phyloP scores from a whole-genome alignment of 169 alveolate species.

The Nephromyces sp. region DNA sequence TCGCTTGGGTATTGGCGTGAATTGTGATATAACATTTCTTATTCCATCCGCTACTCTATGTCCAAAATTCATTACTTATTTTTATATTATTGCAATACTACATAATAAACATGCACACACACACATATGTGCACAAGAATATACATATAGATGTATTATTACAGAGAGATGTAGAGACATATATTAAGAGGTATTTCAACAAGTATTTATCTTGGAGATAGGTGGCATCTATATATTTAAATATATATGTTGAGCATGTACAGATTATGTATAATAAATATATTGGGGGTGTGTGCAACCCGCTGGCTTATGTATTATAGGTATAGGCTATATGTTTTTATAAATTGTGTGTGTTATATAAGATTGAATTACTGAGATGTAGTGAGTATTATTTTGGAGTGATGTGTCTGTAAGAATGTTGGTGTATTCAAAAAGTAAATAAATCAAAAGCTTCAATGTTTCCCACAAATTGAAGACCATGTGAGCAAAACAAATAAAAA shows the following conservation, averaged over 20 bases:
- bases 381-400: too few species aligned
- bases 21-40: slow-evolving; percentile 13
- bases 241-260: neutral
- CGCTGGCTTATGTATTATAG: too few species aligned
- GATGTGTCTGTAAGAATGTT: too few species aligned
- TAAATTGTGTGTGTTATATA: too few species aligned
- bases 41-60: slow-evolving; percentile 32
- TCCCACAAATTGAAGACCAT: too few species aligned
- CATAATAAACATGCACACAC: neutral
- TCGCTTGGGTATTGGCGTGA: slow-evolving; percentile 48
- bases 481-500: too few species aligned
- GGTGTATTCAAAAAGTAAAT: too few species aligned
- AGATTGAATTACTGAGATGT: too few species aligned
- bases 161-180: neutral
- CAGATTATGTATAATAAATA: too few species aligned
- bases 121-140: neutral
- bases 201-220: neutral
- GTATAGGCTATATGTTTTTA: too few species aligned
- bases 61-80: neutral
- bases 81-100: neutral
- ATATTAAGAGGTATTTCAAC: neutral
- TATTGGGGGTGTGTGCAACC: too few species aligned
- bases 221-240: neutral
- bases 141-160: neutral
- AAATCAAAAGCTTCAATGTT: too few species aligned